A percentile compares a stretch with the other conserved stretches of the same genome.
Conservation (phyloP, 2,329 filamentous ascomycete genomes). For the Colletotrichum noveboracense region DNA sequence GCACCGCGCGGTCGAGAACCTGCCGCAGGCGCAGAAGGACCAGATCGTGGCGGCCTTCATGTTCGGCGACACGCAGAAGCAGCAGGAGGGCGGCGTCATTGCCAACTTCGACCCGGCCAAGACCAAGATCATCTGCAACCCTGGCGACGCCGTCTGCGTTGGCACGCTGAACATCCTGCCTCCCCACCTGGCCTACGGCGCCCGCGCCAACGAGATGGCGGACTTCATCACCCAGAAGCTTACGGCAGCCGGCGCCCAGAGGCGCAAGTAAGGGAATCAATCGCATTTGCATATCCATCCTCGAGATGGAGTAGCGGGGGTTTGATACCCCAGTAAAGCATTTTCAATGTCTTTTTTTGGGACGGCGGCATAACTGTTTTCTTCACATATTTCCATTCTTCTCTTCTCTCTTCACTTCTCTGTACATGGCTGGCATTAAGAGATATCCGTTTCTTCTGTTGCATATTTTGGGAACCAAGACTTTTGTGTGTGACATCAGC, state of each 20-base stretch:
- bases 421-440: background rate
- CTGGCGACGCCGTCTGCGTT: slow-evolving; percentile 41
- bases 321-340: background rate
- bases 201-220: slow-evolving; percentile 33
- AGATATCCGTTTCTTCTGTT: background rate
- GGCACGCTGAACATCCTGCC: slow-evolving; percentile 38
- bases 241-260: slow-evolving; percentile 14
- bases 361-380: background rate
- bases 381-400: background rate
- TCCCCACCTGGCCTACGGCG: slow-evolving; percentile 41
- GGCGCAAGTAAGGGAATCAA: slow-evolving; percentile 11
- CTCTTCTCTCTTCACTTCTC: background rate
- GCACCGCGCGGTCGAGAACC: slow-evolving; percentile 30
- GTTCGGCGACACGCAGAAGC: slow-evolving; percentile 30
- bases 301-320: background rate
- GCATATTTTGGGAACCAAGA: background rate
- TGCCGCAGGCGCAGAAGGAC: slow-evolving; percentile 26
- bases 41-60: slow-evolving; percentile 29
- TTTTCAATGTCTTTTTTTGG: background rate
- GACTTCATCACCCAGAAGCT: slow-evolving; percentile 30
- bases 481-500: background rate
- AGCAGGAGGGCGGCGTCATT: slow-evolving; percentile 39
- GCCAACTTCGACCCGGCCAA: slow-evolving; percentile 36
- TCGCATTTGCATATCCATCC: background rate
- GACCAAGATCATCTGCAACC: slow-evolving; percentile 46